phyloP scores from a whole-genome alignment of 2,329 filamentous ascomycete species.

The Neofusicoccum umdonicola region DNA sequence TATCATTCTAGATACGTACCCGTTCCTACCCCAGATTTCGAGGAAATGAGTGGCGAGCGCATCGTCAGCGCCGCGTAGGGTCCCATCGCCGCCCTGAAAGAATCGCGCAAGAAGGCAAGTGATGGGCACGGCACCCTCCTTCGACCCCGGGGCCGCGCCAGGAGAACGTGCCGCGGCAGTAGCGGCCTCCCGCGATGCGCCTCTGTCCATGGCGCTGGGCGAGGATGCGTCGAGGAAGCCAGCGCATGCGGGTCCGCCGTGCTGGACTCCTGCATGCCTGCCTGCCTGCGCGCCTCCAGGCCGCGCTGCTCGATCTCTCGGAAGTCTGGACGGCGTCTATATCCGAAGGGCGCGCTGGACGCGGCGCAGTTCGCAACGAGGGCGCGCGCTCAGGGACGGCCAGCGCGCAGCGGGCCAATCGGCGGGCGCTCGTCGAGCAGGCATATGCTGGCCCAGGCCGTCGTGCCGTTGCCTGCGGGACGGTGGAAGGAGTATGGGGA shows the following conservation, averaged over 20 bases:
- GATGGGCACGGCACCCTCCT: constrained; percentile 3
- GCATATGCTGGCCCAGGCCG: neutral
- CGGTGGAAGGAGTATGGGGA: constrained; percentile 5
- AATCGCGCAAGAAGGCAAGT: neutral
- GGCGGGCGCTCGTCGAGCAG: neutral
- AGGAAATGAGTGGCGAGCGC: neutral
- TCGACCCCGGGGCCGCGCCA: constrained; percentile 1
- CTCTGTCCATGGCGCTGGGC: constrained; percentile 11
- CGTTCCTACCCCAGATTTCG: constrained; percentile 14
- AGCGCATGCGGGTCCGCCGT: constrained; percentile 10
- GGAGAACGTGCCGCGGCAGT: constrained; percentile 12
- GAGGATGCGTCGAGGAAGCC: constrained; percentile 9
- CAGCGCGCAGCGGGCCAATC: neutral
- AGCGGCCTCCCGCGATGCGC: constrained; percentile 2
- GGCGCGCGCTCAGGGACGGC: neutral
- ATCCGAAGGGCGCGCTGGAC: neutral
- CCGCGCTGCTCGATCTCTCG: constrained; percentile 2
- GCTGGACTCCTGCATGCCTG: constrained; percentile 7
- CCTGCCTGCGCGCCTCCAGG: neutral
- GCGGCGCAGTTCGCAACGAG: neutral
- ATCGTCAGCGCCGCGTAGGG: constrained; percentile 7
- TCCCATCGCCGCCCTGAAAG: constrained; percentile 1
- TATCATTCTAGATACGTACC: constrained; percentile 14
- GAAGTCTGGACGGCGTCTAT: constrained; percentile 6
- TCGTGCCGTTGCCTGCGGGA: constrained; percentile 7